These are phyloP conservation scores for Diplodia mutila DNA, from an alignment of 2,329 filamentous ascomycete genomes.

Conservation along the genomic window DNA sequence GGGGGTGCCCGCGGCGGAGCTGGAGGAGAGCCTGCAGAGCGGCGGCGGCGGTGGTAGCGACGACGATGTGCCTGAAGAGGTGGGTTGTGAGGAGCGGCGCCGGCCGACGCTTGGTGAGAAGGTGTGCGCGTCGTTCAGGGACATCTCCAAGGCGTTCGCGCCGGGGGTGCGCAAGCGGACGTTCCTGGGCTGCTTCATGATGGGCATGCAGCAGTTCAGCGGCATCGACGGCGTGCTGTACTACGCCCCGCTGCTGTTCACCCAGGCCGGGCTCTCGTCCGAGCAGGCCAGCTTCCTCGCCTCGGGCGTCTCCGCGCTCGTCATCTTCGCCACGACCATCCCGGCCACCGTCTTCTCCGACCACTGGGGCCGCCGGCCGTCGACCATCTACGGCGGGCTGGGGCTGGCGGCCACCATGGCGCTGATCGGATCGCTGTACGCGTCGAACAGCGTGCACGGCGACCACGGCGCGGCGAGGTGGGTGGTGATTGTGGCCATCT, in stretches of 20 bases:
- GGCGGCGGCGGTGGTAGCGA: too few relatives aligned
- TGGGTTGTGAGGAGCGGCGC: background rate
- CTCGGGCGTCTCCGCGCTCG: slow-evolving; percentile 62
- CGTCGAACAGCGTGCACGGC: slow-evolving; percentile 47
- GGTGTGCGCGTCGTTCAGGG: slow-evolving; percentile 38
- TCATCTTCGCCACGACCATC: slow-evolving; percentile 62
- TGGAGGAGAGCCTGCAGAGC: slow-evolving; percentile 16
- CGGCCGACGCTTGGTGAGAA: slow-evolving; percentile 32
- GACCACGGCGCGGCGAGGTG: slow-evolving; percentile 49
- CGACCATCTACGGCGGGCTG: slow-evolving; percentile 59
- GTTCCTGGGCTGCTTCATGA: slow-evolving; percentile 57
- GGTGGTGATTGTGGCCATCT: slow-evolving; percentile 57
- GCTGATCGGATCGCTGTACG: slow-evolving; percentile 59
- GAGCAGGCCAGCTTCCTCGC: slow-evolving; percentile 62
- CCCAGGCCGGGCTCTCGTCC: slow-evolving; percentile 61
- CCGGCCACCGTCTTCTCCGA: slow-evolving; percentile 62
- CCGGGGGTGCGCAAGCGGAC: slow-evolving; percentile 38
- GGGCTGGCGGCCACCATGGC: slow-evolving; percentile 56
- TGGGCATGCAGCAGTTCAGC: slow-evolving; percentile 63
- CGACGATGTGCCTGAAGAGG: too few relatives aligned
- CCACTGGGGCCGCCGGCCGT: slow-evolving; percentile 60
- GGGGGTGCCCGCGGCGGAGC: slow-evolving; percentile 38
- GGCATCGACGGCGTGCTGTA: slow-evolving; percentile 68
- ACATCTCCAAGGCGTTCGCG: slow-evolving; percentile 33
- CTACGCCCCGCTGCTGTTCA: slow-evolving; percentile 65